phyloP scores from a whole-genome alignment of 106 monocot genomes.

The Posidonia australis region DNA sequence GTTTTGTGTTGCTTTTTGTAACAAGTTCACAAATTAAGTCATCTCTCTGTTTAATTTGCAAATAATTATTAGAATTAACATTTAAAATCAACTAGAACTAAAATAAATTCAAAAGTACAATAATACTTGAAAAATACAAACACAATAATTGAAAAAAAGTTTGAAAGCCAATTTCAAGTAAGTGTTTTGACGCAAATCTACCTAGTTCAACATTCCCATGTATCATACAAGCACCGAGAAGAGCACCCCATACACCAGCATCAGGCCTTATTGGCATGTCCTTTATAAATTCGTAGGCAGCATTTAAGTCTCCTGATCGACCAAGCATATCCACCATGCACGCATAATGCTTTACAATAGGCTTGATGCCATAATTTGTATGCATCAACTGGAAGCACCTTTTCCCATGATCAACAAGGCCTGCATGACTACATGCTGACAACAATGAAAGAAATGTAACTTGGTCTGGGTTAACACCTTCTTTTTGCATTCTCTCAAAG shows the following conservation, averaged over 20 bases:
- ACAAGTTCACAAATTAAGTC: constrained; percentile 17
- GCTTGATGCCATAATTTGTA: constrained; percentile 42
- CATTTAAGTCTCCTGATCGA: constrained; percentile 49
- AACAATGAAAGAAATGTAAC: too few relatives aligned
- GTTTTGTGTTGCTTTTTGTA: neutral
- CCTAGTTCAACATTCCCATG: constrained; percentile 64
- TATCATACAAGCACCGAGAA: too few relatives aligned
- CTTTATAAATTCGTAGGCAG: constrained; percentile 52
- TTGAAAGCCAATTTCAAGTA: constrained; percentile 55
- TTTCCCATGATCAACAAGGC: too few relatives aligned
- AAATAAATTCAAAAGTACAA: too few relatives aligned
- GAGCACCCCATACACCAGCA: constrained; percentile 70
- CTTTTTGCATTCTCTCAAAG: too few relatives aligned
- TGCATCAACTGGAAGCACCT: too few relatives aligned
- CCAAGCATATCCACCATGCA: constrained; percentile 79
- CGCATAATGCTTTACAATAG: constrained; percentile 53
- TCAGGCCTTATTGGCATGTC: constrained; percentile 59
- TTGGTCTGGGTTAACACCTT: too few relatives aligned
- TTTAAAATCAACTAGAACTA: too few relatives aligned
- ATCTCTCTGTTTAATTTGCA: constrained; percentile 22
- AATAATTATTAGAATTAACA: too few relatives aligned
- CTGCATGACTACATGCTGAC: too few relatives aligned
- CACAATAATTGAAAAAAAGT: too few relatives aligned
- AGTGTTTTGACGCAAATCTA: constrained; percentile 23
- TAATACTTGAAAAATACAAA: too few relatives aligned